Percentiles rank a stretch among this genome's conserved stretches.
phyloP scores from a whole-genome alignment of 371 early-diverging fungal genomes.

The Smittium culicis region DNA sequence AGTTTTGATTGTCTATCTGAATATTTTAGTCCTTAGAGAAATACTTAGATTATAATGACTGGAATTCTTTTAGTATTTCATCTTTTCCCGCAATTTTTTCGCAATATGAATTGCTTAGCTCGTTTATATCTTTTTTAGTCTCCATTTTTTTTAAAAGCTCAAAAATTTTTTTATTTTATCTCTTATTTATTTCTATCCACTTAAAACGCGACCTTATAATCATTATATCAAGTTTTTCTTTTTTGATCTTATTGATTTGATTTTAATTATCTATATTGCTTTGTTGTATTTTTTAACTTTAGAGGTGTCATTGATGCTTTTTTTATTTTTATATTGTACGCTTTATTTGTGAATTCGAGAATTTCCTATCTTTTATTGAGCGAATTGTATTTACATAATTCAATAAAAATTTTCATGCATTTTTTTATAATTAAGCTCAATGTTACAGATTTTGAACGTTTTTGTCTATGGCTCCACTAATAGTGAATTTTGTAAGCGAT shows the following conservation, averaged over 20 bases:
- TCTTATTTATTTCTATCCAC: neutral
- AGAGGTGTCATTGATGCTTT: neutral
- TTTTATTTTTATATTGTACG: neutral
- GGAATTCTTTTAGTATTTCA: neutral
- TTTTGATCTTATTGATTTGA: neutral
- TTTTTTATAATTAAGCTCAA: neutral
- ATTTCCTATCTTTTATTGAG: neutral
- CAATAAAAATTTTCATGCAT: neutral
- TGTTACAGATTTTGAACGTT: neutral
- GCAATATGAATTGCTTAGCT: neutral
- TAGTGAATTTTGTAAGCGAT: neutral
- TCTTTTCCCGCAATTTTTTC: neutral
- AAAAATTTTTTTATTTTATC: constrained; percentile 8
- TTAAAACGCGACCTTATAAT: neutral
- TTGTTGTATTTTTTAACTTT: neutral
- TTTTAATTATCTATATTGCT: neutral
- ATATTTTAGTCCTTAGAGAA: neutral
- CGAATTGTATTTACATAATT: neutral
- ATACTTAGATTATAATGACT: neutral
- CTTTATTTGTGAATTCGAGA: neutral
- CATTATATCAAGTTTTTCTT: neutral
- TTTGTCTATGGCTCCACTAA: neutral
- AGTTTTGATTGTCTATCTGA: neutral
- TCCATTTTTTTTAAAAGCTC: neutral
- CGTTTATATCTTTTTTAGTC: constrained; percentile 1